Percentiles rank a stretch among this genome's conserved stretches.
These are phyloP conservation scores for Tricholoma furcatifolium DNA, from an alignment of 768 basidiomycete species.

Conservation along the genomic window DNA sequence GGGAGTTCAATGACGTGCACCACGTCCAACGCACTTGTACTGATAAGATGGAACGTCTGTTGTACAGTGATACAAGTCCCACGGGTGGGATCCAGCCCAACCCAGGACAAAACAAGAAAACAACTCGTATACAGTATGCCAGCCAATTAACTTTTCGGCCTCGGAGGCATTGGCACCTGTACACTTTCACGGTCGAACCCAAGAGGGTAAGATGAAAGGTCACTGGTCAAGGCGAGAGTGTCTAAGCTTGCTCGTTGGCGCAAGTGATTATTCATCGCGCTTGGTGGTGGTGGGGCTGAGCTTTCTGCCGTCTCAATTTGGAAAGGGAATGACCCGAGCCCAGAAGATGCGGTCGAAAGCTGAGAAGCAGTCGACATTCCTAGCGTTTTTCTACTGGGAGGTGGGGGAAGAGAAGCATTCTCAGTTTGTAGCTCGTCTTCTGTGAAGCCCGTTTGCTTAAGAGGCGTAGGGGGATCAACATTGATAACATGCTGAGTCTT, in stretches of 20 bases:
- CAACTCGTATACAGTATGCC: neutral
- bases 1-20: neutral
- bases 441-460: constrained; percentile 47
- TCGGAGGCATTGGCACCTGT: constrained; percentile 24
- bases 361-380: constrained; percentile 78
- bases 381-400: constrained; percentile 60
- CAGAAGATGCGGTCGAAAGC: constrained; percentile 73
- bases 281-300: constrained; percentile 29
- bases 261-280: constrained; percentile 46
- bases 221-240: constrained; percentile 79
- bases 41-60: constrained; percentile 6
- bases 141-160: constrained; percentile 16
- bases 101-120: constrained; percentile 5
- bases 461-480: constrained; percentile 51
- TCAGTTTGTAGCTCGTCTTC: constrained; percentile 20
- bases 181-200: constrained; percentile 60
- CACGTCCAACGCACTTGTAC: constrained; percentile 7
- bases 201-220: constrained; percentile 81
- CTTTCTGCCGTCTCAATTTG: constrained; percentile 70
- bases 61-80: constrained; percentile 18
- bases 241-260: constrained; percentile 82
- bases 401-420: constrained; percentile 40
- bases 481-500: constrained; percentile 46
- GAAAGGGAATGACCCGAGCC: constrained; percentile 85
- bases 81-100: constrained; percentile 13